Percentiles rank a stretch among this genome's conserved stretches.
phyloP scores from a whole-genome alignment of 768 basidiomycete genomes.

The Trametes cingulata region DNA sequence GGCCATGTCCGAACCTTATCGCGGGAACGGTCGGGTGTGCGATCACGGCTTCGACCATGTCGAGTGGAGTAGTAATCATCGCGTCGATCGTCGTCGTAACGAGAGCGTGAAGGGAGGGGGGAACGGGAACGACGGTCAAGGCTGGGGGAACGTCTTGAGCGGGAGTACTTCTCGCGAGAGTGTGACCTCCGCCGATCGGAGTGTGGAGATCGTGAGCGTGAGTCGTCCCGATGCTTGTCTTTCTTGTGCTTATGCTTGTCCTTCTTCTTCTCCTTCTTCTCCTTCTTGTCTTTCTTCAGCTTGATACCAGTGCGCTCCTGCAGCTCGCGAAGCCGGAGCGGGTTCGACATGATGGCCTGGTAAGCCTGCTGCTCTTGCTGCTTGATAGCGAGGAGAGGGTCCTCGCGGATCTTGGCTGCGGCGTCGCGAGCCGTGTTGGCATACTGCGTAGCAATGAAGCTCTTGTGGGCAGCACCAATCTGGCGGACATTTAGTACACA shows the following conservation, averaged over 20 bases:
- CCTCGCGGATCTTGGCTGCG: conserved; percentile 93
- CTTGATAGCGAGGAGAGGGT: conserved; percentile 96
- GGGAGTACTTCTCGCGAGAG: conserved; percentile 33
- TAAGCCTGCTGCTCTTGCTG: conserved; percentile 95
- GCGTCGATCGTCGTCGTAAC: conserved; percentile 34
- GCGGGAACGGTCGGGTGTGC: conserved; percentile 37
- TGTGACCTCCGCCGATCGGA: conserved; percentile 35
- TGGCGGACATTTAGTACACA: conserved; percentile 31
- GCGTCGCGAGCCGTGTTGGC: conserved; percentile 89
- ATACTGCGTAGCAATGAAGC: conserved; percentile 92
- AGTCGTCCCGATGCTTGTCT: conserved; percentile 30
- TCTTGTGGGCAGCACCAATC: conserved; percentile 87
- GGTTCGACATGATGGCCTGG: conserved; percentile 82
- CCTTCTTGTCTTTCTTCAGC: conserved; percentile 72
- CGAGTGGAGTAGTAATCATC: conserved; percentile 12
- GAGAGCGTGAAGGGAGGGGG: conserved; percentile 36
- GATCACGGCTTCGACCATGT: conserved; percentile 29
- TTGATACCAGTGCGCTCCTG: conserved; percentile 82
- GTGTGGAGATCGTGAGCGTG: conserved; percentile 27
- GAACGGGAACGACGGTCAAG: conserved; percentile 53
- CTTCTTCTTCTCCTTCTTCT: conserved; percentile 61
- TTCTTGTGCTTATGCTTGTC: conserved; percentile 38
- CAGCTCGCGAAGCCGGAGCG: conserved; percentile 78
- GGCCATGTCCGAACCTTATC: conserved; percentile 43
- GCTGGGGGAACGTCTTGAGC: conserved; percentile 44